Conservation (phyloP, 2,329 filamentous ascomycete species). For the Botrytis cinerea region DNA sequence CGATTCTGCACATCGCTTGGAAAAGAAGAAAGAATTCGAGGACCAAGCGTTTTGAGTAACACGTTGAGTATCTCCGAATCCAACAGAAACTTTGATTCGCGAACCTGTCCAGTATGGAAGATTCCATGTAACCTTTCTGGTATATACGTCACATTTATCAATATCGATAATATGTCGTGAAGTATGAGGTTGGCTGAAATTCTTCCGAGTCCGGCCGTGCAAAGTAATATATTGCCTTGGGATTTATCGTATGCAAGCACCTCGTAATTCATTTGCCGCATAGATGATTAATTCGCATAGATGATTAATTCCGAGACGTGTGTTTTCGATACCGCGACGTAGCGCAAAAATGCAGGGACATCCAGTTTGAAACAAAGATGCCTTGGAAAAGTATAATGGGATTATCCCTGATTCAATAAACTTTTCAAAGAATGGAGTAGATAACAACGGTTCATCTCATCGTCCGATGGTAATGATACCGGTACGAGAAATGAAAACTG, state of each 20-base stretch:
- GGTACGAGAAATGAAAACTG: background rate
- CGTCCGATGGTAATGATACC: background rate
- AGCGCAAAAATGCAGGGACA: slow-evolving; percentile 6
- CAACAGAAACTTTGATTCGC: background rate
- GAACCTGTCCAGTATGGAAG: background rate
- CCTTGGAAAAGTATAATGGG: background rate
- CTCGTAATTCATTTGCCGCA: background rate
- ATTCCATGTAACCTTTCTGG: background rate
- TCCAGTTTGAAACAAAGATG: slow-evolving; percentile 17
- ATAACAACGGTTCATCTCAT: slow-evolving; percentile 9
- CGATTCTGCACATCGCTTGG: slow-evolving; percentile 1
- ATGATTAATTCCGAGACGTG: slow-evolving; percentile 4
- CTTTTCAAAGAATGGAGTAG: background rate
- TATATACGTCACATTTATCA: slow-evolving; percentile 2
- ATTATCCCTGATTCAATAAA: slow-evolving; percentile 1
- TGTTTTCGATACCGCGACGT: slow-evolving; percentile 6
- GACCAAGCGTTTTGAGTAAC: slow-evolving; percentile 19
- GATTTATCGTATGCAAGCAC: background rate
- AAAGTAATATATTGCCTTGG: background rate
- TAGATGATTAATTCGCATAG: no score
- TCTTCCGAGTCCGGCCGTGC: background rate
- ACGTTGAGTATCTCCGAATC: background rate
- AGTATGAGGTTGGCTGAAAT: slow-evolving; percentile 19
- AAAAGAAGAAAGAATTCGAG: background rate
- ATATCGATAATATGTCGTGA: slow-evolving; percentile 21